phyloP scores from a whole-genome alignment of 495 filamentous ascomycete species.

The Trichoderma asperelloides region DNA sequence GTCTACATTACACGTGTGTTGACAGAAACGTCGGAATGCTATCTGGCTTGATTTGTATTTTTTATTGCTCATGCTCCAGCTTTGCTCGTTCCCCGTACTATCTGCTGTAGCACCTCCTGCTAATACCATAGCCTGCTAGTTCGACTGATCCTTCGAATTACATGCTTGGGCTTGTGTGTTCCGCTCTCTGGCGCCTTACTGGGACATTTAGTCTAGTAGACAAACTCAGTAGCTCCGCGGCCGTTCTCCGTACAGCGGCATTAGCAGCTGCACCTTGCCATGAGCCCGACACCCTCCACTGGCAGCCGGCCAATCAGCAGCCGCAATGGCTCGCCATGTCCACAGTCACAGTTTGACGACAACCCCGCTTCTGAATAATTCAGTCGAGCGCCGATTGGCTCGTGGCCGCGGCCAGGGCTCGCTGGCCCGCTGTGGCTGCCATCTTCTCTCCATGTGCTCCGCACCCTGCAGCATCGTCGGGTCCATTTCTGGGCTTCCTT shows the following conservation, averaged over 20 bases:
- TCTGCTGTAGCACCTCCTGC: too few relatives aligned
- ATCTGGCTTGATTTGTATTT: too few relatives aligned
- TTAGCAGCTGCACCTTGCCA: conserved; percentile 5
- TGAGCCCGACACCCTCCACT: background rate
- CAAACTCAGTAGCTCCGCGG: conserved; percentile 2
- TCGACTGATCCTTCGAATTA: too few relatives aligned
- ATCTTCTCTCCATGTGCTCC: background rate
- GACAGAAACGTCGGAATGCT: too few relatives aligned
- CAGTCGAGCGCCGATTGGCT: background rate
- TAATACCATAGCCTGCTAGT: too few relatives aligned
- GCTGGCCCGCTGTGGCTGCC: conserved; percentile 7
- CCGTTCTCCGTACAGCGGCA: background rate
- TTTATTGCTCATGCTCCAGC: too few relatives aligned
- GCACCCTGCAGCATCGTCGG: background rate
- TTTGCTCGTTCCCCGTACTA: too few relatives aligned
- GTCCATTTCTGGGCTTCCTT: background rate
- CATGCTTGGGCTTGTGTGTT: too few relatives aligned
- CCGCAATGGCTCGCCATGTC: background rate
- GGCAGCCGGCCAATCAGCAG: background rate
- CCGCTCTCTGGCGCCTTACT: too few relatives aligned
- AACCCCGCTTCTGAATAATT: background rate
- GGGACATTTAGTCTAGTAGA: background rate
- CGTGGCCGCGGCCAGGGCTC: background rate
- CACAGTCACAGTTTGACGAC: background rate
- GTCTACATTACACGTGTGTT: too few relatives aligned